A percentile compares a stretch with the other conserved stretches of the same genome.
phyloP scores from a whole-genome alignment of 1,284 basidiomycete genomes.

The Termitomyces sp. region DNA sequence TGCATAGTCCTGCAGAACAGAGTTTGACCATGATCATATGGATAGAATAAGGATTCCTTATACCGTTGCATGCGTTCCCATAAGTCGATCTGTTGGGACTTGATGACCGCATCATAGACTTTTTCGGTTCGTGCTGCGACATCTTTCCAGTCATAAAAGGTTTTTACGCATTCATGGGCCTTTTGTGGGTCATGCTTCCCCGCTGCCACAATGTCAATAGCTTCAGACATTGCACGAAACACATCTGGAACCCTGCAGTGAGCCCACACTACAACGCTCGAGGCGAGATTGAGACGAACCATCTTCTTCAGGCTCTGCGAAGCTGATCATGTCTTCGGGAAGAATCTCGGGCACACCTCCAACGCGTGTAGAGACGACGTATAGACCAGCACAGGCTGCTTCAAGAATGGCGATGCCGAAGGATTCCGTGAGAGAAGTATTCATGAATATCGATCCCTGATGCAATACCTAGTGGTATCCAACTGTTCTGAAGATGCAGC shows the following conservation, averaged over 20 bases:
- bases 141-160: conserved; percentile 88
- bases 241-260: conserved; percentile 54
- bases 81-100: conserved; percentile 54
- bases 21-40: neutral
- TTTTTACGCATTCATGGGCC: conserved; percentile 76
- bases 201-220: conserved; percentile 64
- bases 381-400: conserved; percentile 91
- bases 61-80: conserved; percentile 68
- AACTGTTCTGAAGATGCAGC: neutral
- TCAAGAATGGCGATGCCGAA: conserved; percentile 97
- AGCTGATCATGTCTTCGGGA: conserved; percentile 91
- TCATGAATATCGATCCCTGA: conserved; percentile 88
- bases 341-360: conserved; percentile 96
- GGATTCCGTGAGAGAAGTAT: conserved; percentile 93
- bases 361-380: conserved; percentile 91
- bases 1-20: conserved; percentile 51
- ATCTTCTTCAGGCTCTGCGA: conserved; percentile 85
- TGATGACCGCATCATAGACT: conserved; percentile 75
- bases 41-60: neutral
- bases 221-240: conserved; percentile 77
- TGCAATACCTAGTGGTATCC: conserved; percentile 58
- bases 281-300: conserved; percentile 30
- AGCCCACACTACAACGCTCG: neutral
- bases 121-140: conserved; percentile 77
- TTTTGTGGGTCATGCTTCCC: conserved; percentile 72